Conservation (phyloP, 192 early-diverging fungal species). For the Phlyctochytrium bullatum region DNA sequence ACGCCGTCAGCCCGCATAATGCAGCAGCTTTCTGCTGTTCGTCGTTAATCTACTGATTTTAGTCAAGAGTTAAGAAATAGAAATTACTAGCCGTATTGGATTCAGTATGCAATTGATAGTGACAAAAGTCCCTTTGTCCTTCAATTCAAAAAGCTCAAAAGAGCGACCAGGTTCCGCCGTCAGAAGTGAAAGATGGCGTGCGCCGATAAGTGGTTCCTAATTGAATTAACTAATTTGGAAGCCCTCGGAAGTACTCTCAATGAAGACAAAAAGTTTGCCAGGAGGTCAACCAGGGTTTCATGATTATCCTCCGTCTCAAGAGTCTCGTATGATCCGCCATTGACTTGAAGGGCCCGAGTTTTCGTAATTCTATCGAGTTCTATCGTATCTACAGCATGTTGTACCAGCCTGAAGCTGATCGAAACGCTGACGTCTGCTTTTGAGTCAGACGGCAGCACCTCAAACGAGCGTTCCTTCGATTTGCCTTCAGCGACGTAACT, state of each 20-base stretch:
- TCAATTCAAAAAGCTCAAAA: slow-evolving; percentile 2
- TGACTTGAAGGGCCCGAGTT: slow-evolving; percentile 23
- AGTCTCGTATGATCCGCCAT: slow-evolving; percentile 25
- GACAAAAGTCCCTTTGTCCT: slow-evolving; percentile 25
- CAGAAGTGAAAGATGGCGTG: not conserved
- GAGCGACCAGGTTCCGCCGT: not conserved
- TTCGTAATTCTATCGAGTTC: not conserved
- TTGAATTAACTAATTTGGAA: not conserved
- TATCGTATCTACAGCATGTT: no score
- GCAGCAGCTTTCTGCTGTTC: no score
- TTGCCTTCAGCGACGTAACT: not conserved
- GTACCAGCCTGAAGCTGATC: not conserved
- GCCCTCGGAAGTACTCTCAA: slow-evolving; percentile 23
- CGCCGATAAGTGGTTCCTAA: not conserved
- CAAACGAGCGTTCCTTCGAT: not conserved
- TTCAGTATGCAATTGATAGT: slow-evolving; percentile 39
- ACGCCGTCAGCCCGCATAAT: no score
- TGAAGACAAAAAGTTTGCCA: slow-evolving; percentile 37
- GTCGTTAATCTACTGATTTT: no score
- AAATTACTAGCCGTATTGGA: slow-evolving; percentile 22
- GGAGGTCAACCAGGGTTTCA: slow-evolving; percentile 16
- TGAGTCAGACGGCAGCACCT: not conserved
- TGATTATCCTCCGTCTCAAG: slow-evolving; percentile 1
- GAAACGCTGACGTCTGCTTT: not conserved
- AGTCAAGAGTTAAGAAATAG: no score